These are phyloP conservation scores for Eucalyptus marginata DNA, from an alignment of 345 rosid species.

Conservation along the genomic window DNA sequence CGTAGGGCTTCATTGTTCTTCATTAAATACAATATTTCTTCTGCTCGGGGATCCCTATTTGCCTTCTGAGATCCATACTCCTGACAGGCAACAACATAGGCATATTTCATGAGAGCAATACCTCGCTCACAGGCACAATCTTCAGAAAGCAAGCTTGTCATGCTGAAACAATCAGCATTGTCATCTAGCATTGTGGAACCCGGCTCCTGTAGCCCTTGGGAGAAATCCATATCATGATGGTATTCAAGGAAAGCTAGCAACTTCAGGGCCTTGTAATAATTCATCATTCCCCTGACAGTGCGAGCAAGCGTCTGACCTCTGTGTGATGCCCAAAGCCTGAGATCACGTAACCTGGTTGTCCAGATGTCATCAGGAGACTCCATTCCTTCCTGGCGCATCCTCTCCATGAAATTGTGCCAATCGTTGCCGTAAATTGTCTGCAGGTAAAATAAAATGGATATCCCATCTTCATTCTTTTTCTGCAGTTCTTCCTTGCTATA, in stretches of 20 bases:
- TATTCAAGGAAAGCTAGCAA: constrained; percentile 92
- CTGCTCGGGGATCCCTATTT: constrained; percentile 65
- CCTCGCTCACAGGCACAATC: constrained; percentile 52
- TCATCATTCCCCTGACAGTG: constrained; percentile 96
- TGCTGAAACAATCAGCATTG: not conserved
- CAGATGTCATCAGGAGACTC: constrained; percentile 26
- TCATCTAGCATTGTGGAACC: constrained; percentile 43
- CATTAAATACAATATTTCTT: constrained; percentile 67
- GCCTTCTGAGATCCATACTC: constrained; percentile 81
- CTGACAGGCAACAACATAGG: constrained; percentile 93
- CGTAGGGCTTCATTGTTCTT: constrained; percentile 77
- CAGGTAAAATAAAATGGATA: constrained; percentile 72
- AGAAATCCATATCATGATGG: constrained; percentile 74
- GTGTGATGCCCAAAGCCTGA: constrained; percentile 87
- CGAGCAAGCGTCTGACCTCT: constrained; percentile 92
- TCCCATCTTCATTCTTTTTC: constrained; percentile 86
- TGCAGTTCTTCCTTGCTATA: constrained; percentile 73
- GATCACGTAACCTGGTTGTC: constrained; percentile 57
- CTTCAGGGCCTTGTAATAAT: constrained; percentile 80
- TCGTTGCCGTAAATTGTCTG: constrained; percentile 81
- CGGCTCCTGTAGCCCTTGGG: constrained; percentile 43
- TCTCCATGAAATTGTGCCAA: constrained; percentile 78
- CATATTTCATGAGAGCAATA: constrained; percentile 70
- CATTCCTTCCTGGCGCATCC: constrained; percentile 79
- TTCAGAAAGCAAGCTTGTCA: constrained; percentile 30